Base-by-base conservation (phyloP, 2,329 filamentous ascomycete genomes). In the Talaromyces sp. region DNA sequence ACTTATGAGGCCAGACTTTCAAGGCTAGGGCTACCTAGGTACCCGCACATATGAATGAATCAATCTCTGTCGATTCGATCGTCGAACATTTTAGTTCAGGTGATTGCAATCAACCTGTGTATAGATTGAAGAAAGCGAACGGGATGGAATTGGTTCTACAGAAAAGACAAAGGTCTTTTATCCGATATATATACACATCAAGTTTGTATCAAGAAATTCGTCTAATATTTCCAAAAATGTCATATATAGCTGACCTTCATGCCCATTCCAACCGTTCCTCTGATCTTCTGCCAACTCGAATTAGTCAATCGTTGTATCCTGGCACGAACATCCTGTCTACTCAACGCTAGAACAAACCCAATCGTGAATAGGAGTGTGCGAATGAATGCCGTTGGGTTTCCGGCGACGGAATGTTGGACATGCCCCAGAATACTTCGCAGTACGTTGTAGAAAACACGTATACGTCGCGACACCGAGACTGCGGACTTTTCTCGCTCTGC, bases 241-340 rank as follows among this genome's bases (percentile, higher is more conserved):
- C 63, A 97, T 60, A 99, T 95, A 76, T 97, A 97, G 71, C 89
- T 96, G 68, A 97, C 92, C 78, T 97, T 97, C 63, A 95, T 89
- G 2, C 93, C 94, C 93, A 97, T 97, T 1, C 92, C 92, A 4
- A 93, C 87, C 0, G 94, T 97, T 46, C 85, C 82, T 70, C 84
- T 85, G 40, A 96, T 77, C 76, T 96, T 97, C 56, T 84, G 82
- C 91, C 91, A 96, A 9, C 85, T 85, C 28, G 81, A 78, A 39
- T 82, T 83, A 43, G 95, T 69, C 37, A 91, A 78, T 57, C 86
- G 81, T 69, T 85, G 81, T 36, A 97, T 73, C 63, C 88, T 83
- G 64, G 95, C 86, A 40, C 92, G 83, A 13, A 96, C 78, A 68
- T 88, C 87, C 66, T 84, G 82, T 66, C 89, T 82, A 59, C 89